Conservation (phyloP, 805 yeast genomes). For the Starmerella bombi region DNA sequence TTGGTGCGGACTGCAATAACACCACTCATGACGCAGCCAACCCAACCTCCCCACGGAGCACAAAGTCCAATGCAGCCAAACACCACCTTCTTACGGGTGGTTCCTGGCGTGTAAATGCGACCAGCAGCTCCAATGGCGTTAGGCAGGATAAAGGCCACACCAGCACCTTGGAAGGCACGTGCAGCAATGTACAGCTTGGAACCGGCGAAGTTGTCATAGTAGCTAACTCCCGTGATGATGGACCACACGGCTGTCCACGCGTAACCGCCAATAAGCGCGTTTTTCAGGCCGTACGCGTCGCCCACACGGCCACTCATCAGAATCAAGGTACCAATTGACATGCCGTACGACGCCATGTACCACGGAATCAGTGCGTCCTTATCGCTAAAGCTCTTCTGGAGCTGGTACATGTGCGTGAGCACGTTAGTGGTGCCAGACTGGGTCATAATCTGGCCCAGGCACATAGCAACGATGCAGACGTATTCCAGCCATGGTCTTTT, state of each 20-base stretch:
- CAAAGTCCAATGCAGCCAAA: conserved; percentile 47
- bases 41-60: conserved; percentile 49
- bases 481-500: conserved; percentile 11
- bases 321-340: conserved; percentile 62
- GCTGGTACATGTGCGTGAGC: conserved; percentile 23
- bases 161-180: conserved; percentile 54
- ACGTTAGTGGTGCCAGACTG: conserved; percentile 30
- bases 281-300: conserved; percentile 54
- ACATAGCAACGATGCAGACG: conserved; percentile 22
- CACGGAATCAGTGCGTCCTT: conserved; percentile 32
- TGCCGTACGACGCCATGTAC: conserved; percentile 60
- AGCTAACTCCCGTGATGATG: conserved; percentile 44
- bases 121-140: conserved; percentile 48
- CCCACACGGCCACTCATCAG: conserved; percentile 57
- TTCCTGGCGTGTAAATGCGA: conserved; percentile 18
- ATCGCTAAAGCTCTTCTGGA: conserved; percentile 26
- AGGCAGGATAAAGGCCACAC: conserved; percentile 47
- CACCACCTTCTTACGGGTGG: conserved; percentile 36
- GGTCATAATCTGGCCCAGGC: conserved; percentile 30
- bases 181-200: conserved; percentile 27
- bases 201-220: conserved; percentile 30
- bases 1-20: conserved; percentile 16
- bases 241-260: conserved; percentile 45
- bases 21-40: conserved; percentile 38
- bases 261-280: conserved; percentile 43